Evolutionary conservation across 306 rosid genomes (phyloP).

Genomic region (Cucumis cinereus): DNA sequence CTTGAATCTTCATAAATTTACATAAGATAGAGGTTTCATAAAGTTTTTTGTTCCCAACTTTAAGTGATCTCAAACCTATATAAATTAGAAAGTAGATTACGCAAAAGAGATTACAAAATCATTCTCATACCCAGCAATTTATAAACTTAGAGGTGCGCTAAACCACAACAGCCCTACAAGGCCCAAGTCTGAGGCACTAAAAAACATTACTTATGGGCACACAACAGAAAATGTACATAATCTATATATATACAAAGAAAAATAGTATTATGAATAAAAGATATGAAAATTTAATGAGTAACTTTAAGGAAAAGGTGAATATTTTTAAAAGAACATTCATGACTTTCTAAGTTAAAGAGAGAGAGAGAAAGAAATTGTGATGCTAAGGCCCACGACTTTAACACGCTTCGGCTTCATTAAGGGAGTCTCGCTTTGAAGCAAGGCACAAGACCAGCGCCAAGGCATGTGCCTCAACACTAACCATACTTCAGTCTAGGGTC

Average conservation of each 20-base stretch:
- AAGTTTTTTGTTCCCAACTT: not conserved
- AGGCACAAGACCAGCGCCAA: not conserved
- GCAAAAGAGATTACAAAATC: not conserved
- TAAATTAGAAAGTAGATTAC: not conserved
- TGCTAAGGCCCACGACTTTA: not conserved
- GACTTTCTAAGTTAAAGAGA: too few species aligned
- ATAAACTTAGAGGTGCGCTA: not conserved
- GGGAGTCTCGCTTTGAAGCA: not conserved
- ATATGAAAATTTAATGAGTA: too few species aligned
- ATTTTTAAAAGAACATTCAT: too few species aligned
- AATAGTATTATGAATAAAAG: not conserved
- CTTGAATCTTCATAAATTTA: not conserved
- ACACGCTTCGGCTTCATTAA: not conserved
- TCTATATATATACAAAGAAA: too few species aligned
- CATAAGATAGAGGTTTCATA: too few species aligned
- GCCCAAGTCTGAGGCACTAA: not conserved
- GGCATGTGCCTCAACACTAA: not conserved
- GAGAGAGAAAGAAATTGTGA: not conserved
- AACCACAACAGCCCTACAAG: not conserved
- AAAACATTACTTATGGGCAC: not conserved
- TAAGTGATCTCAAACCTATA: not conserved
- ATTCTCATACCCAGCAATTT: not conserved
- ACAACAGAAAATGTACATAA: not conserved
- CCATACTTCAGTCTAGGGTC: not conserved
- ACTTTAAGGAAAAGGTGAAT: not conserved